These are phyloP conservation scores for Cladorrhinum sp. DNA, from an alignment of 2,329 filamentous ascomycete species.

Conservation along the genomic window DNA sequence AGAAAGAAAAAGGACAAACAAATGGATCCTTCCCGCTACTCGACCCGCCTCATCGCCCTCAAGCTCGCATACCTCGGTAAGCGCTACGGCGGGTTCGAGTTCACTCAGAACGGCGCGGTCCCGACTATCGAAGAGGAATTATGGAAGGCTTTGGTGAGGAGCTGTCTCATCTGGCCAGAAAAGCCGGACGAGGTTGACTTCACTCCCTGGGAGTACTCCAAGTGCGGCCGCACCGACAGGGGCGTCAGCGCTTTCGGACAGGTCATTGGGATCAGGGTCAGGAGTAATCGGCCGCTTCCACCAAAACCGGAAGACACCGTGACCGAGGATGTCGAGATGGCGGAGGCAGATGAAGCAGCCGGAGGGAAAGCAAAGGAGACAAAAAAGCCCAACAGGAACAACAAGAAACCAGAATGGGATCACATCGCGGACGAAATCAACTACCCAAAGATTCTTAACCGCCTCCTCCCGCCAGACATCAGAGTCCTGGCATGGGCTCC, in stretches of 20 bases:
- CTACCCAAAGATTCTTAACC: constrained; percentile 81
- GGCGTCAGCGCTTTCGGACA: constrained; percentile 97
- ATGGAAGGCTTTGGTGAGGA: constrained; percentile 84
- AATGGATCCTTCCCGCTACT: constrained; percentile 78
- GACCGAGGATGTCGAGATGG: constrained; percentile 13
- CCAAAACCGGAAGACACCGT: constrained; percentile 22
- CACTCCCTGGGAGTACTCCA: constrained; percentile 84
- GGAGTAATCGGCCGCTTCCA: constrained; percentile 69
- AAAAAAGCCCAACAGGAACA: not conserved
- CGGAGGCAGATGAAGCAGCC: constrained; percentile 13
- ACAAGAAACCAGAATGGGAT: constrained; percentile 32
- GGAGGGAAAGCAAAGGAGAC: not conserved
- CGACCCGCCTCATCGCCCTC: constrained; percentile 79
- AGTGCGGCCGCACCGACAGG: constrained; percentile 88
- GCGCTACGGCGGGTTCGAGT: constrained; percentile 90
- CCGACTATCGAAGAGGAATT: constrained; percentile 90
- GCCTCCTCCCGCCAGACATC: constrained; percentile 84
- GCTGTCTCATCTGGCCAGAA: constrained; percentile 74
- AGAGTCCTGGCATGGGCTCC: constrained; percentile 92
- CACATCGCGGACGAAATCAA: constrained; percentile 76
- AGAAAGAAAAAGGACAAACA: constrained; percentile 46
- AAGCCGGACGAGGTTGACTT: constrained; percentile 66
- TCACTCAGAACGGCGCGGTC: constrained; percentile 67
- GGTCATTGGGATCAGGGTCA: constrained; percentile 78
- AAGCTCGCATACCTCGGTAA: constrained; percentile 93